Evolutionary conservation across 179 eudicot species (phyloP), one percentile per base, ranked within the genome.

Genomic region (Spinacia oleracea): DNA sequence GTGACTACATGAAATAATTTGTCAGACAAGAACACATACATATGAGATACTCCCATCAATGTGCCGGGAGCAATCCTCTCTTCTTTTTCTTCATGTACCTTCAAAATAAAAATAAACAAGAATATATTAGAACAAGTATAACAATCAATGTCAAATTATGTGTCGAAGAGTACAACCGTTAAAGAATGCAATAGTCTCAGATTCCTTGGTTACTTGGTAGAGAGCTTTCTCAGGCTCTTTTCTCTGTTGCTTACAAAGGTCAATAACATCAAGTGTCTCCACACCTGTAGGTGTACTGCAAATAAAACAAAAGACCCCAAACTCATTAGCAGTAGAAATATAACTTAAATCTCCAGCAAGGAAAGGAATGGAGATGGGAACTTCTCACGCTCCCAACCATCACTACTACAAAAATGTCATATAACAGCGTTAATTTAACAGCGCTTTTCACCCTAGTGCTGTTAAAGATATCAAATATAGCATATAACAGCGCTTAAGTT

Each of bases 221-320:
- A 96, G 96, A 67, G 96, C 92, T 82, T 89, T 94, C 78, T 96
- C 98, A 59, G 99, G 94, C 79, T 96, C 99, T 85, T 96, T 96
- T 78, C 98, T 92, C 82, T 91, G 99, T 80, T 92, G 98, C 91
- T 96, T 96, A 58, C 99, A 97, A 58, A 94, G 98, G 78, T 96
- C 99, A 81, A 96, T 96, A 55, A 96, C 98, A 89, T 94, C 99
- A 77, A 98, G 99, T 62, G 99, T 96, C 86, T 96, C 99, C 74
- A 92, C 98, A 15, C 99, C 99, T 84, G 99, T 96, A 67, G 98
- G 99, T 70, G 99, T 96, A 84, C 99, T 96, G 85, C 58, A 78
- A 65, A 75, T 65, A 1, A 75, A 9, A 67, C 14, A 35, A 32
- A n/a, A 66, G 27, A 12, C n/a, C n/a, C 14, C 15, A 50, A 16